phyloP scores from a whole-genome alignment of 2,329 filamentous ascomycete species.

The Trichoderma oligosporum region DNA sequence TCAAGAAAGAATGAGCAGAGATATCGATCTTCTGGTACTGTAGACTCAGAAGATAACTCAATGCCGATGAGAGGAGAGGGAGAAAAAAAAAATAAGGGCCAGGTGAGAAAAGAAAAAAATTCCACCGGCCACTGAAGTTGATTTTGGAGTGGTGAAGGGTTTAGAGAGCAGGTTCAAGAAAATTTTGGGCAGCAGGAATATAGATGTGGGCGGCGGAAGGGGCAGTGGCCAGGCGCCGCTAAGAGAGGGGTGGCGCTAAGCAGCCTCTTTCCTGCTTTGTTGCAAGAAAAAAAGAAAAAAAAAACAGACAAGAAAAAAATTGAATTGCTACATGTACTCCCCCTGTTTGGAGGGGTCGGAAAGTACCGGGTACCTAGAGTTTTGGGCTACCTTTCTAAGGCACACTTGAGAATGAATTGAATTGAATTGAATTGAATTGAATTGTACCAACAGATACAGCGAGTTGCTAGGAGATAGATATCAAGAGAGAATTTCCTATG shows the following conservation, averaged over 20 bases:
- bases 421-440: too few relatives aligned
- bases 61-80: conserved; percentile 31
- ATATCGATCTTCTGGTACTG: conserved; percentile 31
- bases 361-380: neutral
- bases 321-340: neutral
- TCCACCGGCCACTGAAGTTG: conserved; percentile 38
- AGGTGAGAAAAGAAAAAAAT: conserved; percentile 30
- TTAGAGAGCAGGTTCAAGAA: conserved; percentile 36
- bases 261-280: conserved; percentile 3
- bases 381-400: neutral
- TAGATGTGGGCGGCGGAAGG: conserved; percentile 32
- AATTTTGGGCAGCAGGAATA: conserved; percentile 38
- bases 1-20: conserved; percentile 26
- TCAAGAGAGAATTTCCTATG: too few relatives aligned
- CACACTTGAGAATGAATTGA: too few relatives aligned
- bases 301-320: too few relatives aligned
- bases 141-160: conserved; percentile 35
- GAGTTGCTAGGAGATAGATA: too few relatives aligned
- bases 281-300: neutral
- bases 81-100: conserved; percentile 32
- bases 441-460: too few relatives aligned
- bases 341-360: neutral
- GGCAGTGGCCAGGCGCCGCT: conserved; percentile 26
- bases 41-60: conserved; percentile 34
- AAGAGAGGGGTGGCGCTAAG: conserved; percentile 3